Percentiles rank a stretch among this genome's conserved stretches.
Evolutionary conservation across 2,329 filamentous ascomycete species (phyloP).

Genomic region (Phaeophleospora eucalypticola): DNA sequence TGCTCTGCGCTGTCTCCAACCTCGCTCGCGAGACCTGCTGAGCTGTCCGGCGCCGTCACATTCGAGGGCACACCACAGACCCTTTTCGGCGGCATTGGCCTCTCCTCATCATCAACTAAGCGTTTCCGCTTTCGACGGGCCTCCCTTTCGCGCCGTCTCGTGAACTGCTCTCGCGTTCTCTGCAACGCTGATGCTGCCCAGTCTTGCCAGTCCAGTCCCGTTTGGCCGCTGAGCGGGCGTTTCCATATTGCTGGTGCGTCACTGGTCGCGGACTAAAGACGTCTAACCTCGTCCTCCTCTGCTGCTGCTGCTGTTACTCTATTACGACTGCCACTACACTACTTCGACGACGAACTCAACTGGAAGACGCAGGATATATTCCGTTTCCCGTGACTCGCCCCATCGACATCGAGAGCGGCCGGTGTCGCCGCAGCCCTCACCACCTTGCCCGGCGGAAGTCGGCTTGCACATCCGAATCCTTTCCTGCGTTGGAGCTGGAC

Average conservation of each 20-base stretch:
- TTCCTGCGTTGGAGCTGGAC: neutral
- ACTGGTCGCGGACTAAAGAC: conserved; percentile 7
- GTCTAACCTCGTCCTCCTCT: conserved; percentile 5
- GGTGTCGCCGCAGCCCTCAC: neutral
- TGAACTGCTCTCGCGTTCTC: conserved; percentile 5
- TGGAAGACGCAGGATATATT: too few species aligned
- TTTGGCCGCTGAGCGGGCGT: conserved; percentile 7
- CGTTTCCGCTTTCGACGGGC: conserved; percentile 10
- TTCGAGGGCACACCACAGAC: neutral
- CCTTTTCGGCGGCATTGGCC: neutral
- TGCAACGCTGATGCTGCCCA: conserved; percentile 7
- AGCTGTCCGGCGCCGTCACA: neutral
- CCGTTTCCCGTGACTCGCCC: too few species aligned
- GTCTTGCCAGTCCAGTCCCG: conserved; percentile 7
- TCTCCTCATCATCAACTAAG: neutral
- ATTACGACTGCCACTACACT: conserved; percentile 1
- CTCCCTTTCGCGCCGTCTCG: too few species aligned
- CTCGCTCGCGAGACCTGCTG: conserved; percentile 2
- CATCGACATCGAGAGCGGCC: conserved; percentile 1
- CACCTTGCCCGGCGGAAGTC: neutral
- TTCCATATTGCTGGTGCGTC: conserved; percentile 17
- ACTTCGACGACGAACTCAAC: too few species aligned
- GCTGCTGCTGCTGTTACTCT: conserved; percentile 3
- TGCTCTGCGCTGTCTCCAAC: too few species aligned
- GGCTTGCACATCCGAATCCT: neutral